Percentiles rank a stretch among this genome's conserved stretches.
Evolutionary conservation across 495 filamentous ascomycete species (phyloP).

Genomic region (Daldinia bambusicola): DNA sequence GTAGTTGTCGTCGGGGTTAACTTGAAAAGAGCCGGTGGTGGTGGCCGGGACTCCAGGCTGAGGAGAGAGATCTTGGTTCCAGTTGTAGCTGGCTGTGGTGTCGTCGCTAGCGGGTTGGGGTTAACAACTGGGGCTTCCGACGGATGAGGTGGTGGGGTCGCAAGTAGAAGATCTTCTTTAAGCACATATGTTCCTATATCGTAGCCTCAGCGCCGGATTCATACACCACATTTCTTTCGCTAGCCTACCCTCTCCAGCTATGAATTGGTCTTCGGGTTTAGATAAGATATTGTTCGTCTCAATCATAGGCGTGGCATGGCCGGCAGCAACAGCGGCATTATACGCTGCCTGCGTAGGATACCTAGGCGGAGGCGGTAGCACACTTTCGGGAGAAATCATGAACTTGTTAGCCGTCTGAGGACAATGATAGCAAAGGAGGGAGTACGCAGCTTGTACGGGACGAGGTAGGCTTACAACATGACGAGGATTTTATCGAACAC

Average conservation of each 20-base stretch:
- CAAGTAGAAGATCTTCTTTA: conserved; percentile 88
- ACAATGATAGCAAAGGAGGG: conserved; percentile 11
- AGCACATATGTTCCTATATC: conserved; percentile 83
- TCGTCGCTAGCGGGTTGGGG: conserved; percentile 88
- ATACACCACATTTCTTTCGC: conserved; percentile 7
- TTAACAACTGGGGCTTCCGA: conserved; percentile 87
- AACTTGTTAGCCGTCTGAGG: conserved; percentile 15
- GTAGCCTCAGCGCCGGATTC: conserved; percentile 21
- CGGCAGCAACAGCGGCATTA: conserved; percentile 70
- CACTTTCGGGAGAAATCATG: conserved; percentile 59
- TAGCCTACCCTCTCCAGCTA: conserved; percentile 87
- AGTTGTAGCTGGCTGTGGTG: conserved; percentile 77
- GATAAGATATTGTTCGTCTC: conserved; percentile 91
- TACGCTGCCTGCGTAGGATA: conserved; percentile 76
- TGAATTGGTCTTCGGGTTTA: conserved; percentile 81
- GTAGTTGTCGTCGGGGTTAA: conserved; percentile 48
- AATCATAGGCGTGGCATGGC: conserved; percentile 74
- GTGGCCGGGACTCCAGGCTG: conserved; percentile 69
- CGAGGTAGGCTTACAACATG: conserved; percentile 48
- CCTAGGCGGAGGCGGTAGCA: conserved; percentile 84
- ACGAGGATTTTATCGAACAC: conserved; percentile 1
- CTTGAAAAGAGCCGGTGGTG: conserved; percentile 66
- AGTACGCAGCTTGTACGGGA: conserved; percentile 4
- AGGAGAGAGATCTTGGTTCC: conserved; percentile 89
- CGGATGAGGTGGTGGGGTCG: conserved; percentile 93